Conservation (phyloP, 2,329 filamentous ascomycete species). For the Aspergillus oerlinghausenensis region DNA sequence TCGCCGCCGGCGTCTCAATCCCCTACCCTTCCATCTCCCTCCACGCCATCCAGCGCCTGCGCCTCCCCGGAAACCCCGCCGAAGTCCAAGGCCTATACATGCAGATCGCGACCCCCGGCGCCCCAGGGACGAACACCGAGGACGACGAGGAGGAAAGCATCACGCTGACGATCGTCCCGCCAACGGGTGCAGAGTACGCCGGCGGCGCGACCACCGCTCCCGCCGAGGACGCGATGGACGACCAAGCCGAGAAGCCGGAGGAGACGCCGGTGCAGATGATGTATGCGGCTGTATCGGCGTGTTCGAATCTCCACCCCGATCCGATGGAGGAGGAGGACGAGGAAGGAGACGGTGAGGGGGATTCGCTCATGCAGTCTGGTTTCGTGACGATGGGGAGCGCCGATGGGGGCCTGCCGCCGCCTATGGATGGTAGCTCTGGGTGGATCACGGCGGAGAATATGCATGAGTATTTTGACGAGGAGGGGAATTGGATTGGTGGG, state of each 20-base stretch:
- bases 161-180: constrained; percentile 41
- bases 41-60: constrained; percentile 45
- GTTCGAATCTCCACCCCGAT: constrained; percentile 47
- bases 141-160: constrained; percentile 41
- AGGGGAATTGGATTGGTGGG: constrained; percentile 70
- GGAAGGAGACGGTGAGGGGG: constrained; percentile 29
- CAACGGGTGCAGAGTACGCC: constrained; percentile 14
- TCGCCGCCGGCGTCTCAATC: constrained; percentile 39
- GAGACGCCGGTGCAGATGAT: constrained; percentile 39
- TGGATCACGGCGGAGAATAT: constrained; percentile 85
- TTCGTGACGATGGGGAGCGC: constrained; percentile 31
- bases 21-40: constrained; percentile 47
- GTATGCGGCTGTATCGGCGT: constrained; percentile 44
- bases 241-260: constrained; percentile 29
- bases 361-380: constrained; percentile 33
- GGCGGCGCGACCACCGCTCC: constrained; percentile 15
- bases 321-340: constrained; percentile 34
- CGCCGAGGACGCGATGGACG: constrained; percentile 20
- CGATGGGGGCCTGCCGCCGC: constrained; percentile 41
- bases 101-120: constrained; percentile 37
- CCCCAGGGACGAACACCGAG: constrained; percentile 22
- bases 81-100: constrained; percentile 45
- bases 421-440: constrained; percentile 46
- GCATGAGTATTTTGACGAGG: constrained; percentile 72
- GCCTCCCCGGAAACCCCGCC: constrained; percentile 24